A percentile compares a stretch with the other conserved stretches of the same genome.
These are phyloP conservation scores for Alternaria gansuensis DNA, from an alignment of 2,329 filamentous ascomycete species.

Conservation along the genomic window DNA sequence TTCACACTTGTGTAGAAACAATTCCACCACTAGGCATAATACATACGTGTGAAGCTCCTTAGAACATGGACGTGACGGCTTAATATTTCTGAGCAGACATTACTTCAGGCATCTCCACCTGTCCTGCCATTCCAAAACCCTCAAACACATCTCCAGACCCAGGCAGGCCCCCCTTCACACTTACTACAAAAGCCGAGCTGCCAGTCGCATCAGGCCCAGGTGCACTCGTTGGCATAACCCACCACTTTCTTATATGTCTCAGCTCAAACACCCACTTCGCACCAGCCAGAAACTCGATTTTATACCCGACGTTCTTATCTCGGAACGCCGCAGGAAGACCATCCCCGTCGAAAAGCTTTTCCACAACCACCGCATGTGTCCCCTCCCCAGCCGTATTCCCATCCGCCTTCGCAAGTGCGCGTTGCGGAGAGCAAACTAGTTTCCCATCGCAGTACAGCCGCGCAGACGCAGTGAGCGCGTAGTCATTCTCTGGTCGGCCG, in stretches of 20 bases:
- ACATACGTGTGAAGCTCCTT: too few species aligned
- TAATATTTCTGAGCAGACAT: too few species aligned
- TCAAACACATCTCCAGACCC: constrained; percentile 10
- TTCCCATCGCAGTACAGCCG: constrained; percentile 14
- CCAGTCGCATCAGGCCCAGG: constrained; percentile 12
- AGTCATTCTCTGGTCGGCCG: constrained; percentile 11
- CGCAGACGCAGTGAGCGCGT: constrained; percentile 6
- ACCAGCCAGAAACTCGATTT: constrained; percentile 8
- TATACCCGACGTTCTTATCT: constrained; percentile 12
- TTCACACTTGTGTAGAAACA: too few species aligned
- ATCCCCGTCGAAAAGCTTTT: constrained; percentile 9
- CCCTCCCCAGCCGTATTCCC: neutral
- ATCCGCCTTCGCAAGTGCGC: constrained; percentile 7
- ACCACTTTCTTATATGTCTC: constrained; percentile 7
- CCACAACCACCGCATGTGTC: constrained; percentile 5
- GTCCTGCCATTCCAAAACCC: constrained; percentile 17
- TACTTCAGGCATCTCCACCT: constrained; percentile 11
- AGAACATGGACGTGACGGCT: too few species aligned
- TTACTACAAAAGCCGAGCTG: constrained; percentile 11
- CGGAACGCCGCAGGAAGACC: constrained; percentile 9
- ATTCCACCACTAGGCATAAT: too few species aligned
- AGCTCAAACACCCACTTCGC: constrained; percentile 13
- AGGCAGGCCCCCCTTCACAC: constrained; percentile 9
- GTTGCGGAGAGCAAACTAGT: constrained; percentile 9
- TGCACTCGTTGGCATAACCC: constrained; percentile 11